Evolutionary conservation across 352 stramenopile species (phyloP).

Genomic region (Peronospora destructor): DNA sequence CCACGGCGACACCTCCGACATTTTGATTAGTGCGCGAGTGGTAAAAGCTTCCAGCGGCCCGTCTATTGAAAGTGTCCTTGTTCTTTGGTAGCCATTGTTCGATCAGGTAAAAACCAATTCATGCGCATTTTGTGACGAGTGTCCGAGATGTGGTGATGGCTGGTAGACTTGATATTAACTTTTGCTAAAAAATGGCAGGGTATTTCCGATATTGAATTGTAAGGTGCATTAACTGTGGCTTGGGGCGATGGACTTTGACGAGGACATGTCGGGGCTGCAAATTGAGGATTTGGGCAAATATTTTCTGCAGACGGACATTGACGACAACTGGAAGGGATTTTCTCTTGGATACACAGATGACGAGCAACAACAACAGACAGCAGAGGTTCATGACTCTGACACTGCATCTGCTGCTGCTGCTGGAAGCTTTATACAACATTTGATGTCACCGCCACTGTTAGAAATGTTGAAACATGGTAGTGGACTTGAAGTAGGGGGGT

Average conservation of each 20-base stretch:
- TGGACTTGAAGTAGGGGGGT: conserved; percentile 13
- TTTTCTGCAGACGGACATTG: conserved; percentile 53
- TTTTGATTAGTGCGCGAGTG: conserved; percentile 7
- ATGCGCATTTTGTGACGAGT: too few species aligned
- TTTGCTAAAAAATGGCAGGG: too few species aligned
- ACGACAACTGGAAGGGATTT: conserved; percentile 67
- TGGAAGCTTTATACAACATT: conserved; percentile 16
- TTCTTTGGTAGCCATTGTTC: too few species aligned
- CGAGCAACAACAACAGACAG: conserved; percentile 15
- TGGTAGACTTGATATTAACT: neutral
- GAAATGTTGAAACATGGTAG: conserved; percentile 39
- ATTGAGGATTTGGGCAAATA: conserved; percentile 73
- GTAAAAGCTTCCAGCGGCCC: neutral
- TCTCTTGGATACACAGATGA: conserved; percentile 61
- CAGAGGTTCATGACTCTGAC: conserved; percentile 1
- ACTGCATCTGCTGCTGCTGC: neutral
- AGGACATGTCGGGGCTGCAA: conserved; percentile 63
- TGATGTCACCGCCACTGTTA: conserved; percentile 34
- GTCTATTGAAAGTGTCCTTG: too few species aligned
- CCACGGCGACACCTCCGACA: conserved; percentile 19
- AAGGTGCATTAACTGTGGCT: conserved; percentile 1
- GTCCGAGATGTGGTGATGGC: too few species aligned
- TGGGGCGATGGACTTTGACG: conserved; percentile 47
- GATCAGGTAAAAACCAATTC: too few species aligned
- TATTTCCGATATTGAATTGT: neutral